Evolutionary conservation across 1,139 yeast genomes (phyloP).

Genomic region (Kluyveromyces sp.): DNA sequence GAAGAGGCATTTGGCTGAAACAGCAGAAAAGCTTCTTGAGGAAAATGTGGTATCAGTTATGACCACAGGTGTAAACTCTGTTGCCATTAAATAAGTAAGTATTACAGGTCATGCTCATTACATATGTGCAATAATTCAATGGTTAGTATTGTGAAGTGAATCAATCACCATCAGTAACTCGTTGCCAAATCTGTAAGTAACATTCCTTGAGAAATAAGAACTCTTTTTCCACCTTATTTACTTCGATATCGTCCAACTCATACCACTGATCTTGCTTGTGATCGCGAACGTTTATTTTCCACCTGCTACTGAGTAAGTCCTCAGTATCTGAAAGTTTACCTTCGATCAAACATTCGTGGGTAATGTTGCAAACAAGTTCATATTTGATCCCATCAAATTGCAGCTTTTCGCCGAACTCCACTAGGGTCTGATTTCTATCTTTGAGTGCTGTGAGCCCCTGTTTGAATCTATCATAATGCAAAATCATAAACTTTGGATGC

Average conservation of each 20-base stretch:
- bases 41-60: slow-evolving; percentile 82
- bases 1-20: slow-evolving; percentile 88
- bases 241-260: slow-evolving; percentile 47
- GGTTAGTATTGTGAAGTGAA: neutral
- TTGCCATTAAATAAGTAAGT: slow-evolving; percentile 59
- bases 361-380: slow-evolving; percentile 45
- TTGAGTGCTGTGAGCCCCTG: slow-evolving; percentile 33
- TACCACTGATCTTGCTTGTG: slow-evolving; percentile 45
- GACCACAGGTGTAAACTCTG: slow-evolving; percentile 83
- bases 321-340: slow-evolving; percentile 4
- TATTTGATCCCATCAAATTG: slow-evolving; percentile 32
- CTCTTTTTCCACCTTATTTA: slow-evolving; percentile 46
- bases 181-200: slow-evolving; percentile 64
- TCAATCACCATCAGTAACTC: slow-evolving; percentile 9
- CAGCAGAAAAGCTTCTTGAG: slow-evolving; percentile 80
- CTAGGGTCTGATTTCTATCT: slow-evolving; percentile 55
- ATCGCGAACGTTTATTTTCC: slow-evolving; percentile 49
- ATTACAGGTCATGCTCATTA: too few relatives aligned
- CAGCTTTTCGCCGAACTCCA: slow-evolving; percentile 46
- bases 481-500: slow-evolving; percentile 47
- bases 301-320: slow-evolving; percentile 28
- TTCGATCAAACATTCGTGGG: slow-evolving; percentile 38
- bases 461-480: slow-evolving; percentile 52
- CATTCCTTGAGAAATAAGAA: slow-evolving; percentile 56
- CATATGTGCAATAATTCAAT: too few relatives aligned